Conservation (phyloP, 164 flowering plant species). For the Houttuynia cordata region DNA sequence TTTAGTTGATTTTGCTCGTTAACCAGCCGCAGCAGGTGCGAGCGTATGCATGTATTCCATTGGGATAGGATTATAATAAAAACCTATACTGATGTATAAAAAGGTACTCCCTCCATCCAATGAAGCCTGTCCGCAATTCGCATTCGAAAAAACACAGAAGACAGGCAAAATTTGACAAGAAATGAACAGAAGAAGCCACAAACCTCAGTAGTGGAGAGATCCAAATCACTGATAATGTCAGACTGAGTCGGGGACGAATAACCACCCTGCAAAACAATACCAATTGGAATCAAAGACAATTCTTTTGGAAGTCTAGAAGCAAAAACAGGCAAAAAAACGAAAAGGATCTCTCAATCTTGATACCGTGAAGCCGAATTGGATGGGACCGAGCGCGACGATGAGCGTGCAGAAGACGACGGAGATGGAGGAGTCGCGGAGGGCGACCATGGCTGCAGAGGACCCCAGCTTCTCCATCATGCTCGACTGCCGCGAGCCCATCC, state of each 20-base stretch:
- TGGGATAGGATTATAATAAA: no score
- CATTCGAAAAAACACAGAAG: no score
- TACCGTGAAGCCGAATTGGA: conserved; percentile 92
- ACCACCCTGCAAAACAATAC: conserved; percentile 38
- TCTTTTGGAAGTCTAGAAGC: not conserved
- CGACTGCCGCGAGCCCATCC: conserved; percentile 58
- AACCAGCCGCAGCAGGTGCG: no score
- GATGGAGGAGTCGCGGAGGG: conserved; percentile 53
- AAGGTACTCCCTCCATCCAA: no score
- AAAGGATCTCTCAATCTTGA: not conserved
- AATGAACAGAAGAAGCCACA: not conserved
- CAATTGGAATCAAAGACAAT: not conserved
- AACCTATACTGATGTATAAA: no score
- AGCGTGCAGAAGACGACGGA: conserved; percentile 72
- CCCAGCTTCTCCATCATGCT: conserved; percentile 36
- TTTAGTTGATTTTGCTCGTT: no score
- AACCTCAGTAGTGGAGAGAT: conserved; percentile 49
- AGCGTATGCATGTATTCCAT: no score
- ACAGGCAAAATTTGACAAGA: not conserved
- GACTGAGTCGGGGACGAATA: conserved; percentile 66
- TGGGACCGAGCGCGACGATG: conserved; percentile 79
- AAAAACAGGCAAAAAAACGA: not conserved
- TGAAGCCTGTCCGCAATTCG: no score
- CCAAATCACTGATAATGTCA: conserved; percentile 37
- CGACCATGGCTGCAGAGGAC: conserved; percentile 27